Percentiles rank a stretch among this genome's conserved stretches.
phyloP scores from a whole-genome alignment of 2,329 filamentous ascomycete genomes.

The Pyrenophora graminea region DNA sequence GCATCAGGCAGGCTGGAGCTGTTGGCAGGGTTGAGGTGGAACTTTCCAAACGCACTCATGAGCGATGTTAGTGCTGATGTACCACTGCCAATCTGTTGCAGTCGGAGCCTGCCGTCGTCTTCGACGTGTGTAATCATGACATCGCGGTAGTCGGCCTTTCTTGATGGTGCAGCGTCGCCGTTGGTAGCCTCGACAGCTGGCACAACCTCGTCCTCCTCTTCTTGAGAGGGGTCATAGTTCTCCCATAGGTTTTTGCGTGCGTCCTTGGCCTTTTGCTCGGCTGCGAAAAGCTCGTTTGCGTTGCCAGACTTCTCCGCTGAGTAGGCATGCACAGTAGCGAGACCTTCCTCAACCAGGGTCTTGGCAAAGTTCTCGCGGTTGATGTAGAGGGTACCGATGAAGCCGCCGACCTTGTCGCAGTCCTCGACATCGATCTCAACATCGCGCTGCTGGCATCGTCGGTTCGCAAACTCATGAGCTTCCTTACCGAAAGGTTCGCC shows the following conservation, averaged over 20 bases:
- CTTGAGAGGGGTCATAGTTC: conserved; percentile 89
- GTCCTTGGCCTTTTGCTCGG: conserved; percentile 88
- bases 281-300: conserved; percentile 80
- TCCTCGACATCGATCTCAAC: conserved; percentile 95
- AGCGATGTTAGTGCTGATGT: conserved; percentile 83
- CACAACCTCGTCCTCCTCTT: conserved; percentile 62
- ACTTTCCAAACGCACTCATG: conserved; percentile 88
- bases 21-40: conserved; percentile 85
- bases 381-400: conserved; percentile 92
- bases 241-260: conserved; percentile 87
- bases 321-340: conserved; percentile 90
- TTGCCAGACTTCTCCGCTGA: conserved; percentile 96
- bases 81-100: conserved; percentile 87
- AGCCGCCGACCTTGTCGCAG: conserved; percentile 94
- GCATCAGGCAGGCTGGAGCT: conserved; percentile 71
- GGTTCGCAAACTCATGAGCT: conserved; percentile 87
- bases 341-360: conserved; percentile 87
- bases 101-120: conserved; percentile 77
- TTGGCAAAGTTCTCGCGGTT: conserved; percentile 97
- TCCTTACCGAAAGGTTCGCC: conserved; percentile 95
- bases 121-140: conserved; percentile 92
- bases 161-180: conserved; percentile 60
- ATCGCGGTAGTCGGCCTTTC: conserved; percentile 90
- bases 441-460: conserved; percentile 88
- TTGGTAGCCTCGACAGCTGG: conserved; percentile 54